Evolutionary conservation across 1,139 yeast genomes (phyloP).

Genomic region (Kazachstania sp.): DNA sequence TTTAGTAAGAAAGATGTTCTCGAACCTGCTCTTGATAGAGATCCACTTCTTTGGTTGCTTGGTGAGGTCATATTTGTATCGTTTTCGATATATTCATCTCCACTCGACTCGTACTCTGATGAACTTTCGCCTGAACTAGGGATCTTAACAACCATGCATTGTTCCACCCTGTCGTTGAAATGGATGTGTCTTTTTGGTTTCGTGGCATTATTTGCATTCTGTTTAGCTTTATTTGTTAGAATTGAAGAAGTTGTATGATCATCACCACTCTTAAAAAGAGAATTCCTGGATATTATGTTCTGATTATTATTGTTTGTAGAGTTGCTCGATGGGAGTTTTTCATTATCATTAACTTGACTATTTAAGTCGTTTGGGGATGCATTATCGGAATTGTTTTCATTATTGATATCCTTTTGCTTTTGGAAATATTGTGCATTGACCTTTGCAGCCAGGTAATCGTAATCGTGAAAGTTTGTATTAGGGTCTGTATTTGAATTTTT

Average conservation of each 20-base stretch:
- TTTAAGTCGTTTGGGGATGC: neutral
- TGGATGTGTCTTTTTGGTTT: slow-evolving; percentile 54
- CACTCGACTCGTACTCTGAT: slow-evolving; percentile 20
- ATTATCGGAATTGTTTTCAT: slow-evolving; percentile 4
- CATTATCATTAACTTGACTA: neutral
- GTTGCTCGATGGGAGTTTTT: neutral
- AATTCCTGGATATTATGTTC: neutral
- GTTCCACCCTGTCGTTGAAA: slow-evolving; percentile 87
- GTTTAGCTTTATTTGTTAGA: slow-evolving; percentile 11
- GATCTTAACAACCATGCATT: slow-evolving; percentile 66
- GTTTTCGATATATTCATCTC: slow-evolving; percentile 6
- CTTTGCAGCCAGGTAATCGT: slow-evolving; percentile 39
- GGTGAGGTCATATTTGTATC: slow-evolving; percentile 12
- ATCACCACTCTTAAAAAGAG: neutral
- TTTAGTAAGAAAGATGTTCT: neutral
- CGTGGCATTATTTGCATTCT: slow-evolving; percentile 3
- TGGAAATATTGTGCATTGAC: slow-evolving; percentile 47
- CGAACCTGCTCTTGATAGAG: neutral
- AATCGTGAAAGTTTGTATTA: slow-evolving; percentile 26
- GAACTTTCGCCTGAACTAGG: slow-evolving; percentile 32
- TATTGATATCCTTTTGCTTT: slow-evolving; percentile 6
- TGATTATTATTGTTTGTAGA: neutral
- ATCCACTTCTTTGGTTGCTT: neutral
- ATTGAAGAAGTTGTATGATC: slow-evolving; percentile 5
- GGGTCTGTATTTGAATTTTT: neutral